Evolutionary conservation across 345 rosid species (phyloP).

Genomic region (Abelmoschus esculentus): DNA sequence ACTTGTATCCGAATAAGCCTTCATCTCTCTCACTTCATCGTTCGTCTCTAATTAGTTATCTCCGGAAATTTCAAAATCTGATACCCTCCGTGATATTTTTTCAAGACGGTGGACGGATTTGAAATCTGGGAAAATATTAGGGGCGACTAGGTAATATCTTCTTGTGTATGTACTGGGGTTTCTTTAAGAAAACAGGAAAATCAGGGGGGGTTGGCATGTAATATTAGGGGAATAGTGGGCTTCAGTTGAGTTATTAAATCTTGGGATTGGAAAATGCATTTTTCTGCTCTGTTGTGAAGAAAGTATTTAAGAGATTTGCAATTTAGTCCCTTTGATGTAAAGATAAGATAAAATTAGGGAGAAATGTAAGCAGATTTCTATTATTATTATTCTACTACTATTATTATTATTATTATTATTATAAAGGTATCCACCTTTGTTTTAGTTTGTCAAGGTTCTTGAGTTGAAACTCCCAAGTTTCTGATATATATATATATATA

Average conservation of each 20-base stretch:
- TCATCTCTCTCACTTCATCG: background rate
- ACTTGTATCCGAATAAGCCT: background rate
- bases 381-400: background rate
- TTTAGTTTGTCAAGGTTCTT: no score
- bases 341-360: background rate
- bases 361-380: background rate
- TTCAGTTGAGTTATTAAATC: background rate
- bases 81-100: constrained; percentile 10
- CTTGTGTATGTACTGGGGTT: background rate
- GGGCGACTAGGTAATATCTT: constrained; percentile 5
- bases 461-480: background rate
- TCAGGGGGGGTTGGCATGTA: constrained; percentile 4
- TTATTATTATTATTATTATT: background rate
- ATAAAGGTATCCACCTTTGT: background rate
- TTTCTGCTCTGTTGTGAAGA: constrained; percentile 10
- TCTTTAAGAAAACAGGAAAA: background rate
- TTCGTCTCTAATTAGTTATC: constrained; percentile 10
- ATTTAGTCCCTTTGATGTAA: constrained; percentile 9
- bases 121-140: background rate
- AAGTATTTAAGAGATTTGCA: constrained; percentile 5
- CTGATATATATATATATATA: no score
- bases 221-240: constrained; percentile 2
- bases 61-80: background rate
- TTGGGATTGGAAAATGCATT: background rate
- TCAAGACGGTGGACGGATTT: constrained; percentile 12